These are phyloP conservation scores for Pseudovirgaria hyperparasitica DNA, from an alignment of 2,329 filamentous ascomycete species.

Conservation along the genomic window DNA sequence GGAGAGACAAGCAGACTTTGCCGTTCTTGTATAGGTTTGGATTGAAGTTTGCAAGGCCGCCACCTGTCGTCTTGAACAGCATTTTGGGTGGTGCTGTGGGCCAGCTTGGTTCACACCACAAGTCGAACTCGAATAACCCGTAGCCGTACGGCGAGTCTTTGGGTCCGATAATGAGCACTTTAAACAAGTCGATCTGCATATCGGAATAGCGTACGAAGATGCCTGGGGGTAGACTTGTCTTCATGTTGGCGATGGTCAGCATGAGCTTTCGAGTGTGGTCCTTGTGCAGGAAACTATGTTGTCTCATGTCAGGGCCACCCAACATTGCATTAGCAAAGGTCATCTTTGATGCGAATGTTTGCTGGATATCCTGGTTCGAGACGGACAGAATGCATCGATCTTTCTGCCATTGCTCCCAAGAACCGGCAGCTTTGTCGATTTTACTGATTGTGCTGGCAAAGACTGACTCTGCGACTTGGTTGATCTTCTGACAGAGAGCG, in stretches of 20 bases:
- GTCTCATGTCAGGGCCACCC: background rate
- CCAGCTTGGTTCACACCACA: conserved; percentile 31
- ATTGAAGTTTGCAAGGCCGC: conserved; percentile 31
- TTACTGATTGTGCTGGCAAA: conserved; percentile 21
- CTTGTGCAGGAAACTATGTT: background rate
- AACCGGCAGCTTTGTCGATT: no score
- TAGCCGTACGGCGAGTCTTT: conserved; percentile 39
- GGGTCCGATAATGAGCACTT: conserved; percentile 38
- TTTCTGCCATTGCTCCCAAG: no score
- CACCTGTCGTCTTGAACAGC: conserved; percentile 33
- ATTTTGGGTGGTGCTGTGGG: conserved; percentile 31
- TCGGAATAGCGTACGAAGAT: conserved; percentile 37
- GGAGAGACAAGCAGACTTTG: conserved; percentile 38
- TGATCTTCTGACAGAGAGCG: conserved; percentile 20
- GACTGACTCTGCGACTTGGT: conserved; percentile 14
- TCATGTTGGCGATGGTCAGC: conserved; percentile 32
- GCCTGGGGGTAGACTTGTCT: conserved; percentile 35
- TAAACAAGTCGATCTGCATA: conserved; percentile 37
- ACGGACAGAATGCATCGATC: no score
- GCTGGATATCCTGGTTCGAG: no score
- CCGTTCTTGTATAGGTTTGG: conserved; percentile 40
- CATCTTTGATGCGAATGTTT: no score
- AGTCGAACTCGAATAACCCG: conserved; percentile 43
- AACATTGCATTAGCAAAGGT: no score
- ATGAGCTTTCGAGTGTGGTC: conserved; percentile 7